phyloP scores from a whole-genome alignment of 2,329 filamentous ascomycete species.

The Teratosphaeria pseudoeucalypti region DNA sequence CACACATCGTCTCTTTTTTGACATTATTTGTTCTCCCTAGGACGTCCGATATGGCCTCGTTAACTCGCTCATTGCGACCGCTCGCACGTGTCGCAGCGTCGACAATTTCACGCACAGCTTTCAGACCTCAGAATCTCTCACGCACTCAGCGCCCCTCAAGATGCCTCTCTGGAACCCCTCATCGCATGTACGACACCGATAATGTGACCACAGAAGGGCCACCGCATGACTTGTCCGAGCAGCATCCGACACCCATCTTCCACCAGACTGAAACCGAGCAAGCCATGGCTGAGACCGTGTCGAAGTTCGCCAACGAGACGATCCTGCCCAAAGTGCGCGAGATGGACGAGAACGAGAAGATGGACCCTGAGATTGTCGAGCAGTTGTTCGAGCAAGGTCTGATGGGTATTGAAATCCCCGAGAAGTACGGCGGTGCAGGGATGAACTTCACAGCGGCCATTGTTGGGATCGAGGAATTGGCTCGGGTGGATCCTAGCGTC shows the following conservation, averaged over 20 bases:
- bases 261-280: constrained; percentile 83
- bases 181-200: constrained; percentile 24
- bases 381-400: constrained; percentile 94
- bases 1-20: too few species aligned
- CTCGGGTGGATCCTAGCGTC: constrained; percentile 85
- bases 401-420: constrained; percentile 95
- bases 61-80: constrained; percentile 24
- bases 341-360: constrained; percentile 93
- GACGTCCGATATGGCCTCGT: constrained; percentile 18
- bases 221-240: constrained; percentile 53
- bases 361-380: constrained; percentile 82
- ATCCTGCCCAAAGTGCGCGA: constrained; percentile 86
- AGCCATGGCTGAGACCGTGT: constrained; percentile 81
- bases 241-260: constrained; percentile 84
- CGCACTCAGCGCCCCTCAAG: constrained; percentile 18
- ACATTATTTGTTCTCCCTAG: background rate
- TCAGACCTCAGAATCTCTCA: background rate
- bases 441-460: constrained; percentile 99
- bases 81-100: constrained; percentile 21
- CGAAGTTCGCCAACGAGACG: constrained; percentile 80
- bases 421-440: constrained; percentile 89
- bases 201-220: constrained; percentile 27
- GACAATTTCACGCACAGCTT: constrained; percentile 9
- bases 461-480: constrained; percentile 92
- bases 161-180: constrained; percentile 34